These are phyloP conservation scores for Bassia scoparia DNA, from an alignment of 148 eudicot species.

Conservation along the genomic window DNA sequence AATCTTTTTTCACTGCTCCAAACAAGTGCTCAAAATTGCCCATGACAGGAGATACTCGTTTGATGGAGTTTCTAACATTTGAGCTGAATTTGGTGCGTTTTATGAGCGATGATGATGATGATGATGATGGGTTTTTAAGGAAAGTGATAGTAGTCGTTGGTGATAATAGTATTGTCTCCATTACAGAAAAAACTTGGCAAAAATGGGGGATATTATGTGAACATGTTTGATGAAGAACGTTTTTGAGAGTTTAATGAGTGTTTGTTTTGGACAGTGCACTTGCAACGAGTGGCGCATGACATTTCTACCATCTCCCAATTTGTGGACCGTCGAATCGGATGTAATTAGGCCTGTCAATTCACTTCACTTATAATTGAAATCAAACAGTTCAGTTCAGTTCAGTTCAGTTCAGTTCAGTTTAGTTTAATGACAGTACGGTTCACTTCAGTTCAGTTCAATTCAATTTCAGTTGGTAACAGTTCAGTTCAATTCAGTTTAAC, in stretches of 20 bases:
- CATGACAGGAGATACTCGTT: not conserved
- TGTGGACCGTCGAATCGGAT: too few relatives aligned
- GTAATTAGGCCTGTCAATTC: too few relatives aligned
- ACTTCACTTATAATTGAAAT: too few relatives aligned
- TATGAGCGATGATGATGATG: not conserved
- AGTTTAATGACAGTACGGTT: too few relatives aligned
- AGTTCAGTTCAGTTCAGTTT: too few relatives aligned
- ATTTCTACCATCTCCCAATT: too few relatives aligned
- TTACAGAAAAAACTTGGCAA: not conserved
- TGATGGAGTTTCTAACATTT: not conserved
- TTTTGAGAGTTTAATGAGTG: not conserved
- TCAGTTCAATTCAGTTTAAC: too few relatives aligned
- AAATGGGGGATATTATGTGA: not conserved
- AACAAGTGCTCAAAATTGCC: constrained; percentile 50
- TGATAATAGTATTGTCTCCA: not conserved
- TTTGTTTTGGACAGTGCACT: too few relatives aligned
- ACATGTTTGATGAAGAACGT: not conserved
- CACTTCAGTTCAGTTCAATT: too few relatives aligned
- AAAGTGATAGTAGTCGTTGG: not conserved
- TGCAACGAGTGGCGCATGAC: too few relatives aligned
- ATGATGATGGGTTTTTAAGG: not conserved
- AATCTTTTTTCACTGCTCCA: constrained; percentile 54
- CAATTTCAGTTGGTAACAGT: too few relatives aligned
- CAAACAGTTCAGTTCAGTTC: too few relatives aligned
- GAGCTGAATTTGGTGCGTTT: not conserved